A percentile compares a stretch with the other conserved stretches of the same genome.
Evolutionary conservation across 192 early-diverging fungal species (phyloP).

Genomic region (Coemansia sp.): DNA sequence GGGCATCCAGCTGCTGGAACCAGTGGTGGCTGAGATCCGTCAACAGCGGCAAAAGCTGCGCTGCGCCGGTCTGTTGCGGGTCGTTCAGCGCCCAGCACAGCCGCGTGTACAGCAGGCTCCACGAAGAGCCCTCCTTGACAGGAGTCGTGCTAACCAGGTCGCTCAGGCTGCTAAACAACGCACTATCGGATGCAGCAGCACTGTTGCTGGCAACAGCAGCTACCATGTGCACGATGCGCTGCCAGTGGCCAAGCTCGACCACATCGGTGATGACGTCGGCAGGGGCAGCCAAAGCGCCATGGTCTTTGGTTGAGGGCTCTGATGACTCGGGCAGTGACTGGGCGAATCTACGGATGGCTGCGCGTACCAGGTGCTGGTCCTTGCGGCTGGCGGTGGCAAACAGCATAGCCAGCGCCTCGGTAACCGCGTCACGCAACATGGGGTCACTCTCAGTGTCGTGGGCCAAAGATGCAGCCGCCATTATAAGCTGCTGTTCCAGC

Average conservation of each 20-base stretch:
- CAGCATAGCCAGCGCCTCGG: conserved; percentile 52
- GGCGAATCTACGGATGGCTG: conserved; percentile 25
- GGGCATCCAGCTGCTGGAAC: conserved; percentile 12
- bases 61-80: background rate
- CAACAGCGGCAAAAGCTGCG: conserved; percentile 24
- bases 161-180: background rate
- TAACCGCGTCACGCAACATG: conserved; percentile 14
- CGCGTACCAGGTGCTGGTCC: conserved; percentile 32
- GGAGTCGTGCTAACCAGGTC: background rate
- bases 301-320: too few species aligned
- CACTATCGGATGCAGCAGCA: background rate
- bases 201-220: conserved; percentile 8
- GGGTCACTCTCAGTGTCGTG: background rate
- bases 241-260: conserved; percentile 24
- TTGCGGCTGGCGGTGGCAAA: conserved; percentile 37
- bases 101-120: conserved; percentile 36
- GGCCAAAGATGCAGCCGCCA: background rate
- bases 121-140: conserved; percentile 16
- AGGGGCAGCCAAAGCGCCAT: background rate
- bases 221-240: conserved; percentile 6
- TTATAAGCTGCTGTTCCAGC: conserved; percentile 19
- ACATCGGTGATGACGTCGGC: conserved; percentile 28
- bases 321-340: background rate
- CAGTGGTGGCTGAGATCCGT: conserved; percentile 28
- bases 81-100: conserved; percentile 41